phyloP scores from a whole-genome alignment of 129 eudicot genomes.

The Apium graveolens region DNA sequence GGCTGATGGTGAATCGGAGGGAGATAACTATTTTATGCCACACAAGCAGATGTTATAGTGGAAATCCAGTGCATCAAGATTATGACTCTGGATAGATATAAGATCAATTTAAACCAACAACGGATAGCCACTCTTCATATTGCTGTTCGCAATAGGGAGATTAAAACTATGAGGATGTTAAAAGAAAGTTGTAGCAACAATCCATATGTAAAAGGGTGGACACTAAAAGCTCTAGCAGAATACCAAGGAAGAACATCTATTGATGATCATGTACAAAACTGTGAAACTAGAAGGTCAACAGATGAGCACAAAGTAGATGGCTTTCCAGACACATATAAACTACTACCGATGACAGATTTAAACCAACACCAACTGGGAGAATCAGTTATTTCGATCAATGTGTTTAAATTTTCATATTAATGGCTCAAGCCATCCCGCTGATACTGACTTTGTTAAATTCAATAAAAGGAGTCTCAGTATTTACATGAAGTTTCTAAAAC shows the following conservation, averaged over 20 bases:
- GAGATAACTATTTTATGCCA: conserved; percentile 18
- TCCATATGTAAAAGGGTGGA: conserved; percentile 36
- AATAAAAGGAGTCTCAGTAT: conserved; percentile 56
- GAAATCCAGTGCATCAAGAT: conserved; percentile 11
- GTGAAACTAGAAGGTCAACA: conserved; percentile 21
- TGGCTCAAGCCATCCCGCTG: conserved; percentile 27
- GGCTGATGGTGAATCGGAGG: conserved; percentile 21
- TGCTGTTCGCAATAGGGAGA: conserved; percentile 42
- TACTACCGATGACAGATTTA: conserved; percentile 8
- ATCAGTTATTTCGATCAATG: conserved; percentile 14
- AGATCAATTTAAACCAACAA: conserved; percentile 26
- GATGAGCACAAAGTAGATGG: conserved; percentile 38
- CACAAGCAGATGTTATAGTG: conserved; percentile 16
- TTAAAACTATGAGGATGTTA: conserved; percentile 40
- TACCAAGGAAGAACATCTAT: conserved; percentile 35
- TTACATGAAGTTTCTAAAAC: conserved; percentile 24
- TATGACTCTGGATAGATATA: conserved; percentile 4
- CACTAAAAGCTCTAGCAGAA: conserved; percentile 36
- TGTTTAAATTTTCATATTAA: conserved; percentile 9
- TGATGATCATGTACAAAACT: conserved; percentile 29
- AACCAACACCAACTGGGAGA: conserved; percentile 19
- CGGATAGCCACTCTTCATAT: conserved; percentile 41
- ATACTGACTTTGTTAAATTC: conserved; percentile 18
- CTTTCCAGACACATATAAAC: conserved; percentile 16
- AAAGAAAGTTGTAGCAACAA: conserved; percentile 42